Evolutionary conservation across 441 rosid species (phyloP), one percentile per base, ranked within the genome.

Genomic region (Arabidopsis lyrata): DNA sequence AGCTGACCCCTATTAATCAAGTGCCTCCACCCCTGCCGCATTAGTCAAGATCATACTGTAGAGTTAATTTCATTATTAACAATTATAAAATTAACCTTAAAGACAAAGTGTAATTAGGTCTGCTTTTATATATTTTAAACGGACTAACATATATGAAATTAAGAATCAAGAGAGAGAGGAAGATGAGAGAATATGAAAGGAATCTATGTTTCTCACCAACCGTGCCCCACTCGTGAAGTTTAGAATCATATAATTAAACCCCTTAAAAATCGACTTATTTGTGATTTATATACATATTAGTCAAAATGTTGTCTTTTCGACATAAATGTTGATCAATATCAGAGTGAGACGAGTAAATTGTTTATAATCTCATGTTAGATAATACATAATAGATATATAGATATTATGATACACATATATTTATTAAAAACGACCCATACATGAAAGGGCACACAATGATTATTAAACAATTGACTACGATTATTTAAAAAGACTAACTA

Each of bases 121-220:
- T 66, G 32, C 8, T 64, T 64, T 58, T 14, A 38, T 59, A 20
- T 56, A 13, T 31, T 5, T 1, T 34, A 57, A 66, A 8, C 2
- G 5, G 9, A 35, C 4, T 27, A 35, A 36, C 34, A 65, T 34
- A 22, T 14, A 66, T 35, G 9, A 39, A 38, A 66, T 50, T 20
- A 59, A 49, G 55, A 22, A 41, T 34, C 18, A 35, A 63, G 16
- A 62, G 4, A 20, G 47, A 38, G 16, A 22, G 15, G 20, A 39
- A 62, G 35, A 69, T 76, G 47, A 13, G 48, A 42, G 32, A 42
- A 49, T 62, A 44, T 63, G 60, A 63, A 39, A 69, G 1, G 75
- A 70, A 76, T 56, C 66, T 47, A 0, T 56, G 80, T 63, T 64
- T 76, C 76, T 71, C 76, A 77, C 68, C 80, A 65, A 71, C 80